Conservation (phyloP, 192 early-diverging fungal genomes). For the Allomyces macrogynus region DNA sequence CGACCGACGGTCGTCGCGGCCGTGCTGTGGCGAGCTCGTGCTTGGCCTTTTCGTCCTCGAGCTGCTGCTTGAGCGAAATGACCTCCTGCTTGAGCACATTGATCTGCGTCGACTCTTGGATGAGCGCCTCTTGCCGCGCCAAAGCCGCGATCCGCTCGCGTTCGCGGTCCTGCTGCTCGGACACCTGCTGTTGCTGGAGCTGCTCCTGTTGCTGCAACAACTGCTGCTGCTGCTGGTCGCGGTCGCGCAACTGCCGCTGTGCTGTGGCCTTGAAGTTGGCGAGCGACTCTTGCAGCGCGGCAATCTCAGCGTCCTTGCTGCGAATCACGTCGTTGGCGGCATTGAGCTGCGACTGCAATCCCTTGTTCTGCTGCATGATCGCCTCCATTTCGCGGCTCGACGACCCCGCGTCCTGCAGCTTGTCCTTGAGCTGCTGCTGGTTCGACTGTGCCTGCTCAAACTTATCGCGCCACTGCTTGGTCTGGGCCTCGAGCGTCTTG, state of each 20-base stretch:
- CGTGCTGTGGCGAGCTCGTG: neutral
- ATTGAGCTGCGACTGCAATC: neutral
- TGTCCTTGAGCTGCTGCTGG: neutral
- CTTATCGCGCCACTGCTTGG: conserved; percentile 1
- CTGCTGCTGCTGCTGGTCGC: no score
- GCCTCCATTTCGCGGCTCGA: neutral
- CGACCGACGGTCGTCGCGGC: neutral
- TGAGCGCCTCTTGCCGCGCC: neutral
- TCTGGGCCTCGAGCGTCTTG: conserved; percentile 7
- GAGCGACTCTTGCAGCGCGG: neutral
- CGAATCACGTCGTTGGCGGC: neutral
- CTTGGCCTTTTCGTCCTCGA: neutral
- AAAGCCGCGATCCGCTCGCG: no score
- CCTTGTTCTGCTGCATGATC: neutral
- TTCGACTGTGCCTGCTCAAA: neutral
- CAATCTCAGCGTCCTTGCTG: neutral
- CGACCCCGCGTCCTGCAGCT: neutral
- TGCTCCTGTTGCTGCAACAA: no score
- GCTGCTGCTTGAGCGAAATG: neutral
- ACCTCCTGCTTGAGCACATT: neutral
- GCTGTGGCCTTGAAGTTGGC: neutral
- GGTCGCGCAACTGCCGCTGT: no score
- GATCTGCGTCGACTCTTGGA: neutral
- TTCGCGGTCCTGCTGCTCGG: no score
- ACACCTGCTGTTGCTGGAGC: no score